These are phyloP conservation scores for Boletellus sp. DNA, from an alignment of 768 basidiomycete genomes.

Conservation along the genomic window DNA sequence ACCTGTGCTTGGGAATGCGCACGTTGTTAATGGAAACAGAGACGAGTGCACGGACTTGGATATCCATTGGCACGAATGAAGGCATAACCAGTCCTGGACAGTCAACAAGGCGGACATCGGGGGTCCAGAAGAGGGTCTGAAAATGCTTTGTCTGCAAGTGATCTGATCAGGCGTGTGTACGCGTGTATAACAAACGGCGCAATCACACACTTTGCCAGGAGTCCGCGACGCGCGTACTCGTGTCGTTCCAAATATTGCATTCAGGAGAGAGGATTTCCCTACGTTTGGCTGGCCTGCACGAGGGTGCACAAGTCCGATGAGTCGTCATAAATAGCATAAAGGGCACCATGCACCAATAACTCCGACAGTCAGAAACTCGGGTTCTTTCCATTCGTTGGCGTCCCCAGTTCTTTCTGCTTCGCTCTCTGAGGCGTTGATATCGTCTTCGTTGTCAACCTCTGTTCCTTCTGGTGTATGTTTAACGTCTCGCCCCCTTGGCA, in stretches of 20 bases:
- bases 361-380: conserved; percentile 72
- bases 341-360: conserved; percentile 53
- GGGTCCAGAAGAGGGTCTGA: conserved; percentile 89
- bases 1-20: conserved; percentile 39
- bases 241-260: conserved; percentile 79
- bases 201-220: conserved; percentile 67
- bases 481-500: conserved; percentile 25
- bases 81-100: conserved; percentile 96
- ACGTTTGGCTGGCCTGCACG: conserved; percentile 85
- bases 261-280: conserved; percentile 89
- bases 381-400: conserved; percentile 34
- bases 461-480: conserved; percentile 6
- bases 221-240: conserved; percentile 82
- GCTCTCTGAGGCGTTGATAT: conserved; percentile 5
- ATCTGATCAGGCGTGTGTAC: background rate
- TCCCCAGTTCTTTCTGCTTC: conserved; percentile 16
- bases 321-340: background rate
- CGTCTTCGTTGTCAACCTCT: conserved; percentile 22
- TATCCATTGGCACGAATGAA: conserved; percentile 74
- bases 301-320: background rate
- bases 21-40: background rate
- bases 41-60: conserved; percentile 49
- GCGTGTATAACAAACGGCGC: background rate
- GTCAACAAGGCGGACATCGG: conserved; percentile 84
- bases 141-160: conserved; percentile 81